Percentiles rank a stretch among this genome's conserved stretches.
Conservation (phyloP, 106 monocot species). For the Amphibolis antarctica region DNA sequence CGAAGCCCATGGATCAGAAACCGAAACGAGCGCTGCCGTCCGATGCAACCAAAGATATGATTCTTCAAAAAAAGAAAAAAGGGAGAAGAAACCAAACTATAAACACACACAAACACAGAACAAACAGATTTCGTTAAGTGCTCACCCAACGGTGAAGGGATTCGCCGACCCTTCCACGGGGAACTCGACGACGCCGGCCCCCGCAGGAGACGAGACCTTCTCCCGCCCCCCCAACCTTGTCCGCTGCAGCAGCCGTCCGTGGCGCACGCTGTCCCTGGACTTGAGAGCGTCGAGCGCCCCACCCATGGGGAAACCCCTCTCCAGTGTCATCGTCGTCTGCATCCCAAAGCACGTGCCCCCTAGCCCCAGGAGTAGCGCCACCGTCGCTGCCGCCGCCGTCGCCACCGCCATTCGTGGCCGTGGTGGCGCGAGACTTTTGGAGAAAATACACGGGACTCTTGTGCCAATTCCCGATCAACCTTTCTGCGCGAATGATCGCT, state of each 20-base stretch:
- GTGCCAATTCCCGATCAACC: too few species aligned
- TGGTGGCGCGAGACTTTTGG: too few species aligned
- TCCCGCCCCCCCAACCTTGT: background rate
- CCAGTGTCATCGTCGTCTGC: slow-evolving; percentile 37
- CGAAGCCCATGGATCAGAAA: background rate
- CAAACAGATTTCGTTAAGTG: background rate
- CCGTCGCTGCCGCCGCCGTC: background rate
- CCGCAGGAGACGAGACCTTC: background rate
- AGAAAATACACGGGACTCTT: too few species aligned
- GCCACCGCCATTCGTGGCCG: background rate
- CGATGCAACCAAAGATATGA: background rate
- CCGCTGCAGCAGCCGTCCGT: slow-evolving; percentile 33
- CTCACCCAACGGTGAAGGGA: slow-evolving; percentile 85
- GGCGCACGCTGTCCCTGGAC: slow-evolving; percentile 43
- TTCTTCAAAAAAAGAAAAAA: too few species aligned
- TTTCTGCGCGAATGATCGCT: too few species aligned
- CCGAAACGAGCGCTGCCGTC: background rate
- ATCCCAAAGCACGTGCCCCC: background rate
- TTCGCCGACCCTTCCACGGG: slow-evolving; percentile 69
- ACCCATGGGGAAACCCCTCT: slow-evolving; percentile 34
- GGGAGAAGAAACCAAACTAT: background rate
- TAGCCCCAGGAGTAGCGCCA: background rate
- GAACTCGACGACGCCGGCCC: slow-evolving; percentile 58
- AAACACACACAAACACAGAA: background rate
- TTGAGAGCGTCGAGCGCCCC: slow-evolving; percentile 13